phyloP scores from a whole-genome alignment of 495 filamentous ascomycete species.

The Penicillium canariense region DNA sequence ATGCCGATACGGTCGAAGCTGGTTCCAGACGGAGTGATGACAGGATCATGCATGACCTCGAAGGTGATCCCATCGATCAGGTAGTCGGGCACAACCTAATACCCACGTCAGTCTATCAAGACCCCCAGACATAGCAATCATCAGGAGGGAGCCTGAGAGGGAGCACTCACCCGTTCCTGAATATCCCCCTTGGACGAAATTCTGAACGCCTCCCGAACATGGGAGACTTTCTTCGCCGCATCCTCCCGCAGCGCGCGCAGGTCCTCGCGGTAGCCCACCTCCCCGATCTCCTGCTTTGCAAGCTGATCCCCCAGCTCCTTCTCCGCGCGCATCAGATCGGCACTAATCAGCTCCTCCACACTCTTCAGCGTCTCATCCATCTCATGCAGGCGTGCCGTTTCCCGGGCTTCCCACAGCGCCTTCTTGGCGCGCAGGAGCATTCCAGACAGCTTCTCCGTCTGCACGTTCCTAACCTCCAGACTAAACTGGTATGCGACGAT shows the following conservation, averaged over 20 bases:
- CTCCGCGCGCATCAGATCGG: slow-evolving; percentile 56
- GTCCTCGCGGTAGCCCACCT: slow-evolving; percentile 45
- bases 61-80: slow-evolving; percentile 89
- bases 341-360: slow-evolving; percentile 49
- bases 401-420: slow-evolving; percentile 49
- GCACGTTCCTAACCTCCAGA: slow-evolving; percentile 54
- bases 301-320: slow-evolving; percentile 42
- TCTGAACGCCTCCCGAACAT: slow-evolving; percentile 45
- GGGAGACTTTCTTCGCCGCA: slow-evolving; percentile 49
- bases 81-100: slow-evolving; percentile 75
- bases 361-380: slow-evolving; percentile 46
- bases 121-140: neutral
- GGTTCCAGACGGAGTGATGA: slow-evolving; percentile 81
- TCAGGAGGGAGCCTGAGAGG: no score
- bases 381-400: slow-evolving; percentile 46
- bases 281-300: slow-evolving; percentile 45
- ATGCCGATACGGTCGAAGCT: slow-evolving; percentile 90
- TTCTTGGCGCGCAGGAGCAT: slow-evolving; percentile 79
- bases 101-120: slow-evolving; percentile 9
- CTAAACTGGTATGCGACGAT: slow-evolving; percentile 72
- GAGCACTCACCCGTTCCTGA: slow-evolving; percentile 51
- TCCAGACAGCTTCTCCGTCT: slow-evolving; percentile 61
- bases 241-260: slow-evolving; percentile 43
- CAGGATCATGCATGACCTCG: slow-evolving; percentile 88
- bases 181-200: slow-evolving; percentile 59